Conservation (phyloP, 2,329 filamentous ascomycete species). For the Talaromyces sp. region DNA sequence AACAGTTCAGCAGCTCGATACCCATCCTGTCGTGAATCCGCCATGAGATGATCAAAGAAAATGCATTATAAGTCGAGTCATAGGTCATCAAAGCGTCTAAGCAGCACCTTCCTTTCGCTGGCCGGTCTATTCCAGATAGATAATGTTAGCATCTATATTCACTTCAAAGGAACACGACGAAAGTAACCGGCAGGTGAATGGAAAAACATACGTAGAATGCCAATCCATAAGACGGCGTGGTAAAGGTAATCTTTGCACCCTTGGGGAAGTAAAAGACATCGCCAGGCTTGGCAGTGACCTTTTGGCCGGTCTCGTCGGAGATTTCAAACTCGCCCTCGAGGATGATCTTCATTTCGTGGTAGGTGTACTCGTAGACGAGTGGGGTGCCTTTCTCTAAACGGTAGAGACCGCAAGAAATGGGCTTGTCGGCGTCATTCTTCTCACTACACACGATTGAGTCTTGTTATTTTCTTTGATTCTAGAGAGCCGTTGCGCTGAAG, state of each 20-base stretch:
- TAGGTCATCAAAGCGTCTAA: constrained; percentile 13
- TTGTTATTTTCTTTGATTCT: not conserved
- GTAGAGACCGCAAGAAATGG: constrained; percentile 63
- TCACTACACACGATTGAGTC: constrained; percentile 39
- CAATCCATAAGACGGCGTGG: constrained; percentile 57
- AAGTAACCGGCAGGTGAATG: not conserved
- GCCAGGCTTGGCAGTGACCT: constrained; percentile 57
- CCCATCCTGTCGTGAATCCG: not conserved
- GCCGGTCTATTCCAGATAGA: constrained; percentile 21
- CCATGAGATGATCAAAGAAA: not conserved
- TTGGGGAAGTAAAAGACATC: constrained; percentile 68
- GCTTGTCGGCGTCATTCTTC: constrained; percentile 54
- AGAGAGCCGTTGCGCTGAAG: not conserved
- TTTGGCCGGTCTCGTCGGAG: constrained; percentile 58
- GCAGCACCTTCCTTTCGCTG: constrained; percentile 29
- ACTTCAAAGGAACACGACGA: not conserved
- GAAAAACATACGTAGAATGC: constrained; percentile 51
- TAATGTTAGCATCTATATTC: not conserved
- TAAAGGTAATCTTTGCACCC: constrained; percentile 63
- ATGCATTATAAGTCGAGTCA: not conserved
- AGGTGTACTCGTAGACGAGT: constrained; percentile 65
- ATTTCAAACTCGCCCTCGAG: constrained; percentile 65
- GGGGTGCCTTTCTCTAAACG: constrained; percentile 64
- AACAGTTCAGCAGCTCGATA: not conserved
- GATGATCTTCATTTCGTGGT: constrained; percentile 72